These are phyloP conservation scores for Cucumis cinereus DNA, from an alignment of 306 rosid species.

Conservation along the genomic window DNA sequence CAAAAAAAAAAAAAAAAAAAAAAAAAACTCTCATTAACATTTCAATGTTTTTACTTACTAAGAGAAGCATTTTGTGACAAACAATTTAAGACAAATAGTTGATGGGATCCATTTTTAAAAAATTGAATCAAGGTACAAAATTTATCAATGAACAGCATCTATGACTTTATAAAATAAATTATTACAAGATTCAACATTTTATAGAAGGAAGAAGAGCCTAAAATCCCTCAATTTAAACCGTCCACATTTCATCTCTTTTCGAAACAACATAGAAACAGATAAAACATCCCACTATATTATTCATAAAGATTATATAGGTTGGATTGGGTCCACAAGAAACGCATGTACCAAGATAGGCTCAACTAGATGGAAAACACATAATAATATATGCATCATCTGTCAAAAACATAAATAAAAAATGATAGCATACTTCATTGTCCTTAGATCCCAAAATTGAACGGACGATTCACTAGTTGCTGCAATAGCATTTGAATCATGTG, in stretches of 20 bases:
- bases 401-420: not conserved
- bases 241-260: not conserved
- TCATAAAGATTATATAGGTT: not conserved
- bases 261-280: not conserved
- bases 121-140: not conserved
- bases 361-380: not conserved
- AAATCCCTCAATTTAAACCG: not conserved
- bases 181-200: not conserved
- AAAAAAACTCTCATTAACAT: not conserved
- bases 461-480: constrained; percentile 78
- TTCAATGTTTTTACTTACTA: not conserved
- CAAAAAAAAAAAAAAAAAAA: no score
- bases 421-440: constrained; percentile 75
- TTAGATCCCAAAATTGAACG: constrained; percentile 83
- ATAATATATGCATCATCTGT: not conserved
- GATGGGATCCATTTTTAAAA: not conserved
- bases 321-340: not conserved
- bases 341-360: not conserved
- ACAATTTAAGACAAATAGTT: not conserved
- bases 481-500: constrained; percentile 80
- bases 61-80: not conserved
- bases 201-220: not conserved
- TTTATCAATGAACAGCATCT: not conserved
- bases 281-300: not conserved
- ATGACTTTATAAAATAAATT: not conserved